Evolutionary conservation across 2,329 filamentous ascomycete genomes (phyloP).

Genomic region (Pleurostoma richardsiae): DNA sequence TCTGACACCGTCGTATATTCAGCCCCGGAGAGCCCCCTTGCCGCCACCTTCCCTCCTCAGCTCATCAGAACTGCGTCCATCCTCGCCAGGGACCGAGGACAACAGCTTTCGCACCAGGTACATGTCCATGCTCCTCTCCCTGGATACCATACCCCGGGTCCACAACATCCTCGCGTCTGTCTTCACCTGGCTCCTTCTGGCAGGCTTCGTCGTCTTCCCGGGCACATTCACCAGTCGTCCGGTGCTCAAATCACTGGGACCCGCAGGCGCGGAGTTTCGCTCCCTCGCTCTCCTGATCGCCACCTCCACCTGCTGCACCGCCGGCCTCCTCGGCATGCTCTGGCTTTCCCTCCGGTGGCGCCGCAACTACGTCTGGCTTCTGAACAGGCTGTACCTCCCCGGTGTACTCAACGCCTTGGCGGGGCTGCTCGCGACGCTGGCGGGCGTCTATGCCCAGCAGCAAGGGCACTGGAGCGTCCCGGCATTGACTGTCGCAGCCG

Average conservation of each 20-base stretch:
- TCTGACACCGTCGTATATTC: too few species aligned
- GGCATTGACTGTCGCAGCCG: too few species aligned
- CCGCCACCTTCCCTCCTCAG: too few species aligned
- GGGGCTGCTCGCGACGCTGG: conserved; percentile 42
- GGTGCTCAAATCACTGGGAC: too few species aligned
- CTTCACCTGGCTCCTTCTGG: conserved; percentile 45
- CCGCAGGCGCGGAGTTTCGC: background rate
- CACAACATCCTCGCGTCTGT: conserved; percentile 41
- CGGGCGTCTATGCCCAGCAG: conserved; percentile 44
- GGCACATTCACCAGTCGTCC: conserved; percentile 40
- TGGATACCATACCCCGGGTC: conserved; percentile 36
- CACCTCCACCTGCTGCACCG: conserved; percentile 33
- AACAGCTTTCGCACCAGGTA: conserved; percentile 24
- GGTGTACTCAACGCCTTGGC: conserved; percentile 40
- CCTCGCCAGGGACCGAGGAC: background rate
- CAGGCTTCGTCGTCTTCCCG: conserved; percentile 47
- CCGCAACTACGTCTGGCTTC: conserved; percentile 48
- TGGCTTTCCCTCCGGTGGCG: conserved; percentile 38
- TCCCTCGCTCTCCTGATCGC: conserved; percentile 31
- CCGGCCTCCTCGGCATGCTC: conserved; percentile 32
- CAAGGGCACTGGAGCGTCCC: conserved; percentile 35
- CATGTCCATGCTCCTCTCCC: conserved; percentile 38
- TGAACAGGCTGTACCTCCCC: conserved; percentile 44
- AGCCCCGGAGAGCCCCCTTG: too few species aligned
- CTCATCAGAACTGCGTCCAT: too few species aligned